Conservation (phyloP, 768 basidiomycete genomes). For the Neoboletus brunneissimus region DNA sequence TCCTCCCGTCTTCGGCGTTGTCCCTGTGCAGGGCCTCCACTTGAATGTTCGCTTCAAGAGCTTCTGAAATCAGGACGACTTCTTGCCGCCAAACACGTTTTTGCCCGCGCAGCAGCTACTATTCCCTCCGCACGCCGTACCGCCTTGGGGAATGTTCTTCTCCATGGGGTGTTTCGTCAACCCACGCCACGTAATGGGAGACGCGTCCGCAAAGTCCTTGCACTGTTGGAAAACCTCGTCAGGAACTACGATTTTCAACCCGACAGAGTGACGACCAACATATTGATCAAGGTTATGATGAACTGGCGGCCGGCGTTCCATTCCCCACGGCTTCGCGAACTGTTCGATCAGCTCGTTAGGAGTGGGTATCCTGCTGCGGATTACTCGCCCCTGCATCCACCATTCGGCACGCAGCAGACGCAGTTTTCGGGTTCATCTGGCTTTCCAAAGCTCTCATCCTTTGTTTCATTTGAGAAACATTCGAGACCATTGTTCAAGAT, state of each 20-base stretch:
- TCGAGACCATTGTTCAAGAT: conserved; percentile 68
- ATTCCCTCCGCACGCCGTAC: conserved; percentile 38
- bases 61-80: conserved; percentile 36
- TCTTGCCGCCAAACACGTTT: conserved; percentile 44
- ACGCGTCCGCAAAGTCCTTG: conserved; percentile 42
- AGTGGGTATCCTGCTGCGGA: conserved; percentile 52
- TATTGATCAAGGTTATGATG: conserved; percentile 60
- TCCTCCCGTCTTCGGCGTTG: conserved; percentile 16
- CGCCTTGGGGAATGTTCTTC: conserved; percentile 53
- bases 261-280: conserved; percentile 70
- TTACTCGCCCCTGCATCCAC: conserved; percentile 34
- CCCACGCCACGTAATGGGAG: conserved; percentile 40
- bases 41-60: conserved; percentile 21
- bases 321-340: conserved; percentile 40
- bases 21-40: conserved; percentile 3
- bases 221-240: conserved; percentile 42
- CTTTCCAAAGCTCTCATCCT: conserved; percentile 39
- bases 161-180: conserved; percentile 42
- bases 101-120: conserved; percentile 27
- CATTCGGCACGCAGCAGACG: conserved; percentile 42
- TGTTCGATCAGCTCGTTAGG: conserved; percentile 66
- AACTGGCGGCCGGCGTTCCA: conserved; percentile 47
- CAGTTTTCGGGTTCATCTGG: conserved; percentile 15
- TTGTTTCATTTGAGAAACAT: conserved; percentile 55
- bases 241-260: conserved; percentile 49